phyloP scores from a whole-genome alignment of 306 rosid genomes.

The Canavalia ensiformis region DNA sequence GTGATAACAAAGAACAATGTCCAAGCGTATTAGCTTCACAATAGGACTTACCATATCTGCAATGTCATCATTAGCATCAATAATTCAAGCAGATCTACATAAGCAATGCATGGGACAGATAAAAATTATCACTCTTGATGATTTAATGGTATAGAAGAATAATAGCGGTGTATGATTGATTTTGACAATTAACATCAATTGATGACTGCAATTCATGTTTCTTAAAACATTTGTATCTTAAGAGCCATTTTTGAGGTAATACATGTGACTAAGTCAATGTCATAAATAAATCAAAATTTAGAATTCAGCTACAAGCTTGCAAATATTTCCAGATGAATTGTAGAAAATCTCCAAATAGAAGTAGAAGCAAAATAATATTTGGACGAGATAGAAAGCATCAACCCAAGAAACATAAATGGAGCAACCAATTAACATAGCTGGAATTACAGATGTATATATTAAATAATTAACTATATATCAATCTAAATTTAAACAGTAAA shows the following conservation, averaged over 20 bases:
- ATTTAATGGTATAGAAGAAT: background rate
- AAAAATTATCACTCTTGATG: background rate
- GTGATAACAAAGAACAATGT: background rate
- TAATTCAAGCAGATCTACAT: background rate
- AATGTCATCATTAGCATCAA: background rate
- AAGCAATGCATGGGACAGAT: background rate
- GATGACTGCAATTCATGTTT: background rate
- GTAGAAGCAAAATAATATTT: background rate
- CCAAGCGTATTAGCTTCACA: background rate
- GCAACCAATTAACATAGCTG: slow-evolving; percentile 13
- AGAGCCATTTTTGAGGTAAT: background rate
- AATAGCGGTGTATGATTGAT: background rate
- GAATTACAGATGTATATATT: background rate
- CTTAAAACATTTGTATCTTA: background rate
- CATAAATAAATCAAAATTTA: background rate
- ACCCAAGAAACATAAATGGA: slow-evolving; percentile 22
- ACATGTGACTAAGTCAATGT: background rate
- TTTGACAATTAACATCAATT: background rate
- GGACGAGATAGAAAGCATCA: background rate
- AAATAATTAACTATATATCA: background rate
- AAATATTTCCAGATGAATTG: background rate
- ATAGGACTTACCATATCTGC: background rate
- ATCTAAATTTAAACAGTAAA: slow-evolving; percentile 1
- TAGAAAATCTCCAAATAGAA: background rate
- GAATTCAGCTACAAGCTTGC: background rate